These are phyloP conservation scores for Lotmaria passim DNA, from an alignment of 208 protist species.

Conservation along the genomic window DNA sequence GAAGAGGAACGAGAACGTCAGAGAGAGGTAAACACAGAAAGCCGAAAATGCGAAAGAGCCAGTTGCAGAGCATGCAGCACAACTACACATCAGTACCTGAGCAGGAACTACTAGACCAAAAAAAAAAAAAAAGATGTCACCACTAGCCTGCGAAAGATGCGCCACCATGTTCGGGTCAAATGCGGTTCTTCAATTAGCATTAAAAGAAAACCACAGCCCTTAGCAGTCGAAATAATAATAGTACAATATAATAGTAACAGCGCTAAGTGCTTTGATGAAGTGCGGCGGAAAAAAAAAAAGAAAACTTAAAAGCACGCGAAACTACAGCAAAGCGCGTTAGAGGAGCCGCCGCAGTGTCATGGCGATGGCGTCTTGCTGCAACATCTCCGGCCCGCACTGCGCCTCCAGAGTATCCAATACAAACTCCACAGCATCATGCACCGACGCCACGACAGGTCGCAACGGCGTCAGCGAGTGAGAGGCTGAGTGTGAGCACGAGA, in stretches of 20 bases:
- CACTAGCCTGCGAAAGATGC: too few relatives aligned
- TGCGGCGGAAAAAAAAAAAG: constrained; percentile 13
- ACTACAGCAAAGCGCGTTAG: constrained; percentile 1
- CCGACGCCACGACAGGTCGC: background rate
- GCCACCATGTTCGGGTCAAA: too few relatives aligned
- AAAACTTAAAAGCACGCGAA: constrained; percentile 2
- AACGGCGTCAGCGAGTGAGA: background rate
- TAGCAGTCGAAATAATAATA: too few relatives aligned
- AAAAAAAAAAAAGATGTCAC: constrained; percentile 1
- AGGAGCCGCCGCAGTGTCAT: constrained; percentile 30
- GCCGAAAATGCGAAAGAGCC: background rate
- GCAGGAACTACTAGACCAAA: background rate
- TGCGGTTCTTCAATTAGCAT: too few relatives aligned
- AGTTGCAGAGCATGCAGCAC: too few relatives aligned
- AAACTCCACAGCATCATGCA: constrained; percentile 1
- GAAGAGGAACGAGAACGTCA: background rate
- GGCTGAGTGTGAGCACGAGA: background rate
- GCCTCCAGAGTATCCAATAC: constrained; percentile 25
- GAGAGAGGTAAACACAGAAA: constrained; percentile 12
- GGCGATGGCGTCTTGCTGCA: constrained; percentile 17
- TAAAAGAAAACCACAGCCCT: too few relatives aligned
- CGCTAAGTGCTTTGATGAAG: too few relatives aligned
- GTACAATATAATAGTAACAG: too few relatives aligned
- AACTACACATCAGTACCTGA: too few relatives aligned
- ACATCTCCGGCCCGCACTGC: constrained; percentile 1